A percentile compares a stretch with the other conserved stretches of the same genome.
Conservation (phyloP, 2,329 filamentous ascomycete genomes). For the Spiromastix sp. region DNA sequence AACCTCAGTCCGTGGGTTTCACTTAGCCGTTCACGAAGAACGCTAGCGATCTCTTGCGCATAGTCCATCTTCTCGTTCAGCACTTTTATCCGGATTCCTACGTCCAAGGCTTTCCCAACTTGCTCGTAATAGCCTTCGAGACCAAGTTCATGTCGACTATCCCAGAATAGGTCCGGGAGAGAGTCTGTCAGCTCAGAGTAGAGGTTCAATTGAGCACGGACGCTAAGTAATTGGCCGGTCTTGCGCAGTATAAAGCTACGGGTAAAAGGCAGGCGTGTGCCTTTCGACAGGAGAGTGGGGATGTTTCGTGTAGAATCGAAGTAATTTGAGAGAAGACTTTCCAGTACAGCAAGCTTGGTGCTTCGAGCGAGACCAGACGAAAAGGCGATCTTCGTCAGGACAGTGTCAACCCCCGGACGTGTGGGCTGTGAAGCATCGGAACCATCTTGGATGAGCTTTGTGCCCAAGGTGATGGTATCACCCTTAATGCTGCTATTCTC, state of each 20-base stretch:
- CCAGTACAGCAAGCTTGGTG: slow-evolving; percentile 87
- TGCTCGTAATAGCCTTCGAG: slow-evolving; percentile 93
- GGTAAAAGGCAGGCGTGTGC: slow-evolving; percentile 52
- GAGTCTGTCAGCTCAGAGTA: slow-evolving; percentile 95
- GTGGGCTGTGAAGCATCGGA: slow-evolving; percentile 13
- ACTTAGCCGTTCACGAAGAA: slow-evolving; percentile 76
- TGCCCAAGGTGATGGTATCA: slow-evolving; percentile 82
- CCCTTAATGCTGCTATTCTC: slow-evolving; percentile 72
- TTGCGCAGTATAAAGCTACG: slow-evolving; percentile 80
- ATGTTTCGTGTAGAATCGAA: slow-evolving; percentile 79
- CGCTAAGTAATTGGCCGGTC: slow-evolving; percentile 80
- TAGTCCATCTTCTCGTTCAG: slow-evolving; percentile 98
- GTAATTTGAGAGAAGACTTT: slow-evolving; percentile 71
- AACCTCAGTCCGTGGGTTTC: slow-evolving; percentile 81
- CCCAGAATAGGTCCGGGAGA: slow-evolving; percentile 94
- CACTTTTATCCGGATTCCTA: slow-evolving; percentile 79
- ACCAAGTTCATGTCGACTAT: slow-evolving; percentile 75
- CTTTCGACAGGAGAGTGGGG: slow-evolving; percentile 63
- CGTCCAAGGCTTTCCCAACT: slow-evolving; percentile 80
- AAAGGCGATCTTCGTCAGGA: slow-evolving; percentile 90
- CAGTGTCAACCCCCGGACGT: slow-evolving; percentile 43
- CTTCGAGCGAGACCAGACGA: slow-evolving; percentile 86
- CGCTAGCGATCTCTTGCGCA: slow-evolving; percentile 85
- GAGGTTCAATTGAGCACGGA: slow-evolving; percentile 87
- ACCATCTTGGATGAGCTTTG: slow-evolving; percentile 40